Conservation (phyloP, 2,329 filamentous ascomycete genomes). For the Pseudopithomyces chartarum region DNA sequence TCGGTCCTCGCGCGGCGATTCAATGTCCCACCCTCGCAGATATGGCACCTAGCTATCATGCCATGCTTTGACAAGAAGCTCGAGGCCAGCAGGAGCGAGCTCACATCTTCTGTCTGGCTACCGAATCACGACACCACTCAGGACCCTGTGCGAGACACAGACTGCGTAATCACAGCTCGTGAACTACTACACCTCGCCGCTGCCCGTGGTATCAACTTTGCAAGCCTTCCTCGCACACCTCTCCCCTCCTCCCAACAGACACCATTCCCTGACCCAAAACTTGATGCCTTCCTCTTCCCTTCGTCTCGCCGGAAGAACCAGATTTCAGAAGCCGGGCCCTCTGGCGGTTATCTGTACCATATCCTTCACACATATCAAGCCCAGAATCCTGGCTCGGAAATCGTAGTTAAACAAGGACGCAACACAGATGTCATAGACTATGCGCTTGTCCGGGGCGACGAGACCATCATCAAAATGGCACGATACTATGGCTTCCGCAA, state of each 20-base stretch:
- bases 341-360: constrained; percentile 87
- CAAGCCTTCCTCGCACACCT: constrained; percentile 66
- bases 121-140: constrained; percentile 28
- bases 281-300: constrained; percentile 78
- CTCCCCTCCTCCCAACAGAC: constrained; percentile 53
- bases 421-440: constrained; percentile 94
- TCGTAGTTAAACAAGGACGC: constrained; percentile 75
- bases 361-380: constrained; percentile 77
- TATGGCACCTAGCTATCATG: constrained; percentile 97
- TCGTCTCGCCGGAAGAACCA: constrained; percentile 46
- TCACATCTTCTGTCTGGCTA: constrained; percentile 79
- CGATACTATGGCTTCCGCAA: constrained; percentile 98
- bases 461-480: constrained; percentile 56
- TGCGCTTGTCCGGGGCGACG: constrained; percentile 60
- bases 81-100: constrained; percentile 89
- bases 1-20: constrained; percentile 76
- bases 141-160: constrained; percentile 75
- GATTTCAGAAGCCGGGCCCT: constrained; percentile 70
- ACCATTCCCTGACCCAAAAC: constrained; percentile 72
- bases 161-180: constrained; percentile 96
- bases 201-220: constrained; percentile 78
- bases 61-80: constrained; percentile 99
- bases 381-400: constrained; percentile 70
- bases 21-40: constrained; percentile 73
- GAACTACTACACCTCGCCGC: constrained; percentile 90